phyloP scores from a whole-genome alignment of 106 monocot species.

The Agapanthus africanus region DNA sequence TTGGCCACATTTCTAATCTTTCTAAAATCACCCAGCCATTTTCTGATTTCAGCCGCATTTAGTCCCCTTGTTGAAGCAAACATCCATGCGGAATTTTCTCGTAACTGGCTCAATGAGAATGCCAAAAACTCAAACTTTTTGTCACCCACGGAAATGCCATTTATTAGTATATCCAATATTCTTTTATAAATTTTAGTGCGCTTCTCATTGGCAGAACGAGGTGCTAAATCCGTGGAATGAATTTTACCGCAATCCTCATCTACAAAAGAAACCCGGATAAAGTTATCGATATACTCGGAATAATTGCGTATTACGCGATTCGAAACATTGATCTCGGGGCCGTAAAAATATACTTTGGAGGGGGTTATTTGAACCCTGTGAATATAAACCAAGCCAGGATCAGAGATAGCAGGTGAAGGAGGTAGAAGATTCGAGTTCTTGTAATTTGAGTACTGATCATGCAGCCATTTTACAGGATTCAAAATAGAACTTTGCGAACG shows the following conservation, averaged over 20 bases:
- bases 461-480: conserved; percentile 51
- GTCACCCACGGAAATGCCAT: conserved; percentile 64
- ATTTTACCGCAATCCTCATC: conserved; percentile 76
- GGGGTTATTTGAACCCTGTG: conserved; percentile 80
- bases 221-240: conserved; percentile 46
- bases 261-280: conserved; percentile 84
- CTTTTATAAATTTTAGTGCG: conserved; percentile 58
- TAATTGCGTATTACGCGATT: conserved; percentile 75
- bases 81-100: conserved; percentile 90
- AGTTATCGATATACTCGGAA: conserved; percentile 46
- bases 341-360: conserved; percentile 70
- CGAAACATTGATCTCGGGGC: conserved; percentile 83
- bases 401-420: conserved; percentile 32
- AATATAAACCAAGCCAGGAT: conserved; percentile 76
- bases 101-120: conserved; percentile 86
- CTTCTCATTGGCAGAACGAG: conserved; percentile 21
- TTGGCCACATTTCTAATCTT: conserved; percentile 86
- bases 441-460: conserved; percentile 30
- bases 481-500: conserved; percentile 50
- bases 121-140: conserved; percentile 94
- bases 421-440: conserved; percentile 7
- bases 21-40: conserved; percentile 76
- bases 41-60: conserved; percentile 50
- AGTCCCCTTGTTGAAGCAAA: conserved; percentile 64
- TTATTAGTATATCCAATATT: conserved; percentile 47